Conservation (phyloP, 139 green algal species). For the Coelastrella sp. region DNA sequence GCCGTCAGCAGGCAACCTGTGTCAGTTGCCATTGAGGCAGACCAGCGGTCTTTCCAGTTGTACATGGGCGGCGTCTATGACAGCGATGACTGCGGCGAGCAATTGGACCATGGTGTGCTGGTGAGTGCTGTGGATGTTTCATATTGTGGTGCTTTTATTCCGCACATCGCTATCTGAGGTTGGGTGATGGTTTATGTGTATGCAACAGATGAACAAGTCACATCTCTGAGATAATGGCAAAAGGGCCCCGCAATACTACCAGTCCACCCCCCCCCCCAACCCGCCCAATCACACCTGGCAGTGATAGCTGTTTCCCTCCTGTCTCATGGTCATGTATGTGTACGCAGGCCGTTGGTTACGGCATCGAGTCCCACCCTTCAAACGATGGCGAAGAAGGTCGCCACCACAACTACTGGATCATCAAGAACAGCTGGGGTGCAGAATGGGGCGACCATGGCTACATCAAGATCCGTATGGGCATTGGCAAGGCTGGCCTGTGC, state of each 20-base stretch:
- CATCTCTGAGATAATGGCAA: neutral
- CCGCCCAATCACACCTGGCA: neutral
- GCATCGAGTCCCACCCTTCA: constrained; percentile 26
- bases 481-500: constrained; percentile 82
- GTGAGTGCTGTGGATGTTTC: constrained; percentile 51
- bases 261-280: neutral
- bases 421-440: constrained; percentile 96
- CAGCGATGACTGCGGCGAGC: constrained; percentile 68
- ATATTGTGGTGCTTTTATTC: no score
- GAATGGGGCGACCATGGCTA: constrained; percentile 77
- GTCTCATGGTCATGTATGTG: no score
- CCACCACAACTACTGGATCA: constrained; percentile 59
- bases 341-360: constrained; percentile 65
- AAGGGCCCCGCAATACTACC: no score
- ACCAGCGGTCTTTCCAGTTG: constrained; percentile 87
- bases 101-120: constrained; percentile 96
- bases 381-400: neutral
- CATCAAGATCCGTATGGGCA: constrained; percentile 50
- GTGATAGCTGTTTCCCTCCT: neutral
- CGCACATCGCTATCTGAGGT: no score
- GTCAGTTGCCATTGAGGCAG: constrained; percentile 90
- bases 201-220: no score
- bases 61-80: constrained; percentile 80
- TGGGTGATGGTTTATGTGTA: no score
- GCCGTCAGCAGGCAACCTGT: constrained; percentile 88